These are phyloP conservation scores for Eucalyptus lansdowneana DNA, from an alignment of 345 rosid genomes.

Conservation along the genomic window DNA sequence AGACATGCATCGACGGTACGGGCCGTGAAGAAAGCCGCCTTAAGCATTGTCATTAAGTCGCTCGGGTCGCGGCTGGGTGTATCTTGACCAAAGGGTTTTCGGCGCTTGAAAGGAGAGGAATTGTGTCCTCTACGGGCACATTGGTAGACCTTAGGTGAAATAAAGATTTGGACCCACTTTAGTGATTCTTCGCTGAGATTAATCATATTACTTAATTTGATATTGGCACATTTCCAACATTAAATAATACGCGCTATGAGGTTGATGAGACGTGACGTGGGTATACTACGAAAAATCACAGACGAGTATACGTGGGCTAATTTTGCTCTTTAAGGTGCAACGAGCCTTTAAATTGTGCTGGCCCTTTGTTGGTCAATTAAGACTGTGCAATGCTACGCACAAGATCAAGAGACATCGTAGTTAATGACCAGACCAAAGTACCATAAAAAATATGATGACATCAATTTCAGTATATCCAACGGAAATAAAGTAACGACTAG, in stretches of 20 bases:
- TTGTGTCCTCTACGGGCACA: background rate
- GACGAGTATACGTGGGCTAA: background rate
- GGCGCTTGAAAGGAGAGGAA: background rate
- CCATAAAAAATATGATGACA: background rate
- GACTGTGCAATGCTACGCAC: fast-evolving
- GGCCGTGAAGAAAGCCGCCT: background rate
- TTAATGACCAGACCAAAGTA: background rate
- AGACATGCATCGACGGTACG: background rate
- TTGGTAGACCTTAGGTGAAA: background rate
- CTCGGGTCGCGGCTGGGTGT: background rate
- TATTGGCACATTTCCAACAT: background rate
- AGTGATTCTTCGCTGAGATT: background rate
- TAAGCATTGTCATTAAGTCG: background rate
- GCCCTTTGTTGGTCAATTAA: background rate
- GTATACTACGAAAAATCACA: background rate
- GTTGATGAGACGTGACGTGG: fast-evolving
- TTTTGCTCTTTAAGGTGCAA: background rate
- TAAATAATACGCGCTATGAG: fast-evolving
- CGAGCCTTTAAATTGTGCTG: background rate
- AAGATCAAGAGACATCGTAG: background rate
- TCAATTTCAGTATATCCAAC: background rate
- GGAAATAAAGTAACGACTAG: too few relatives aligned
- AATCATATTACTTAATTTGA: background rate
- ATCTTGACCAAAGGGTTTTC: background rate
- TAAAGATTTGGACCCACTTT: background rate